Percentiles rank a stretch among this genome's conserved stretches.
Evolutionary conservation across 805 yeast species (phyloP).

Genomic region (Saturnispora ahearnii): DNA sequence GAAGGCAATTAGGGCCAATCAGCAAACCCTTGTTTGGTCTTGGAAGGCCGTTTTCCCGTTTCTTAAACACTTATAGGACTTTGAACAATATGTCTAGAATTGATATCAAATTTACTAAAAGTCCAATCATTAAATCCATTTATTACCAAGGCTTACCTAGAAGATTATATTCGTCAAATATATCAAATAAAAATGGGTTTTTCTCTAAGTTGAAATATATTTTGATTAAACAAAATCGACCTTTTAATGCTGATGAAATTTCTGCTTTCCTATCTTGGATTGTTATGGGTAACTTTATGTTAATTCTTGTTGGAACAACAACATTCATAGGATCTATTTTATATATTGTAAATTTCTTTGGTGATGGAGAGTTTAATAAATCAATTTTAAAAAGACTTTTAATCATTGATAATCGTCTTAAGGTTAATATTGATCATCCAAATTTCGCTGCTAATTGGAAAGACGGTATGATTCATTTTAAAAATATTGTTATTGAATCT

Average conservation of each 20-base stretch:
- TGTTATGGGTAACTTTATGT: conserved; percentile 46
- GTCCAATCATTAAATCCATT: background rate
- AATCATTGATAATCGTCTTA: conserved; percentile 26
- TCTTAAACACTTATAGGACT: background rate
- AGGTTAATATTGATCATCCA: conserved; percentile 21
- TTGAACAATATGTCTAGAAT: background rate
- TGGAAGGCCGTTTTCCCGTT: background rate
- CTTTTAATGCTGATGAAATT: conserved; percentile 41
- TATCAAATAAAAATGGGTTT: background rate
- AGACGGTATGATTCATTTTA: conserved; percentile 42
- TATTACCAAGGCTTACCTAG: background rate
- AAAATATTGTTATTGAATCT: conserved; percentile 29
- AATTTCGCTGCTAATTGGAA: conserved; percentile 37
- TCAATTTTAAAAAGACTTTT: conserved; percentile 23
- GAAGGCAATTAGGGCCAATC: background rate
- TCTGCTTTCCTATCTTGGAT: conserved; percentile 50
- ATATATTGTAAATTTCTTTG: conserved; percentile 33
- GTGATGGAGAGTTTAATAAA: conserved; percentile 22
- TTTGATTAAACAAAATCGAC: conserved; percentile 37
- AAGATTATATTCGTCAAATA: background rate
- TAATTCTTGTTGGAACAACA: conserved; percentile 50
- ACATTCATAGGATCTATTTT: conserved; percentile 42
- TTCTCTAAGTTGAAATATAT: conserved; percentile 33
- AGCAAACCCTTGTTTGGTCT: background rate
- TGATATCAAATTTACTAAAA: background rate